A percentile compares a stretch with the other conserved stretches of the same genome.
These are phyloP conservation scores for Coemansia sp. DNA, from an alignment of 192 early-diverging fungal genomes.

Conservation along the genomic window DNA sequence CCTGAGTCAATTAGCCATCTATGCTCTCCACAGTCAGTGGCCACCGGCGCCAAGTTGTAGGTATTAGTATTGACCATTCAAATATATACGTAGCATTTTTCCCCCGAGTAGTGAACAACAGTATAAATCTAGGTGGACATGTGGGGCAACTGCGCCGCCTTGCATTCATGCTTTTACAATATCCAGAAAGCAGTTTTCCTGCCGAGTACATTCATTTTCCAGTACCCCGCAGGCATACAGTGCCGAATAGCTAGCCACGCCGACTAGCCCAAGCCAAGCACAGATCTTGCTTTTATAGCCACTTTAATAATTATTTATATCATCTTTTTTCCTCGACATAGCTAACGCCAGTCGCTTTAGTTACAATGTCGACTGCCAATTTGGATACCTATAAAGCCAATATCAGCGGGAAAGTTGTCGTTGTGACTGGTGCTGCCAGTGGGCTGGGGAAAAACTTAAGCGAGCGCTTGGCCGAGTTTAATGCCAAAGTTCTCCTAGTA, in stretches of 20 bases:
- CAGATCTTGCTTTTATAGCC: not conserved
- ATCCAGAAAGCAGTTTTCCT: not conserved
- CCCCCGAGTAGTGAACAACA: not conserved
- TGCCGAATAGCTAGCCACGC: too few relatives aligned
- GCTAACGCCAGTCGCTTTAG: too few relatives aligned
- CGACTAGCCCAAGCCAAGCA: not conserved
- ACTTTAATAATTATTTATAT: not conserved
- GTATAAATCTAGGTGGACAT: not conserved
- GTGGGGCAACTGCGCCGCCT: not conserved
- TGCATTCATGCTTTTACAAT: not conserved
- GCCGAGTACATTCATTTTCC: not conserved
- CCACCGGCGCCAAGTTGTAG: too few relatives aligned
- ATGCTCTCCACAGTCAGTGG: too few relatives aligned
- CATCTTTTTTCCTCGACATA: too few relatives aligned
- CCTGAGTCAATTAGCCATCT: too few relatives aligned
- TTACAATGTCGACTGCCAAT: not conserved
- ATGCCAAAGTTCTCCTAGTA: constrained; percentile 32
- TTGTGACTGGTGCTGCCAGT: constrained; percentile 52
- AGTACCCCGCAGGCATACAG: not conserved
- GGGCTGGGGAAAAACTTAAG: constrained; percentile 36
- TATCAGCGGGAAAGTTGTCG: constrained; percentile 27
- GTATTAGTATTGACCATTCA: too few relatives aligned
- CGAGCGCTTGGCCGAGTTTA: constrained; percentile 16
- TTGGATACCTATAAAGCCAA: constrained; percentile 25
- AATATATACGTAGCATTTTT: too few relatives aligned